Evolutionary conservation across 441 rosid genomes (phyloP).

Genomic region (Gossypium lobatum): DNA sequence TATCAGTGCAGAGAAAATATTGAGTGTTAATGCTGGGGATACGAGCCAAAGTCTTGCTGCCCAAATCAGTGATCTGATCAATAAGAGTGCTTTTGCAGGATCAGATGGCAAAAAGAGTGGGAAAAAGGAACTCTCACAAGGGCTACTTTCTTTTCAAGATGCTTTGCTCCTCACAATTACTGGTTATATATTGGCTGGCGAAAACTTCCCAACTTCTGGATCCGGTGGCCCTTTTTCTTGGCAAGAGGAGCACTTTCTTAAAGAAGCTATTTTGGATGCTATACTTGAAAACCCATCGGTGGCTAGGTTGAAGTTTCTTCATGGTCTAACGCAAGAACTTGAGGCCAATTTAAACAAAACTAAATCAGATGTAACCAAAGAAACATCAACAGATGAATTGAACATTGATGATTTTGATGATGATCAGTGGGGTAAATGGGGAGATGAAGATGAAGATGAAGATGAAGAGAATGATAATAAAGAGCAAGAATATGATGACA

Average conservation of each 20-base stretch:
- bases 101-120: conserved; percentile 36
- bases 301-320: conserved; percentile 67
- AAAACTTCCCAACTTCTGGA: conserved; percentile 89
- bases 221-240: conserved; percentile 87
- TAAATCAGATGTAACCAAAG: conserved; percentile 37
- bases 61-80: conserved; percentile 82
- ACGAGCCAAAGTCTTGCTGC: conserved; percentile 88
- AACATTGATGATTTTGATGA: conserved; percentile 82
- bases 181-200: conserved; percentile 90
- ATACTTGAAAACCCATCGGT: conserved; percentile 64
- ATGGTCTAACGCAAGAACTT: conserved; percentile 62
- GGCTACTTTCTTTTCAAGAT: conserved; percentile 66
- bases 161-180: conserved; percentile 63
- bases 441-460: conserved; percentile 74
- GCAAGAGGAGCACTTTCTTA: conserved; percentile 93
- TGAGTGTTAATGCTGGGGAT: conserved; percentile 78
- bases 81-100: conserved; percentile 56
- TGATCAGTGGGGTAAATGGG: conserved; percentile 97
- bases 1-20: conserved; percentile 78
- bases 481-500: conserved; percentile 51
- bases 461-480: conserved; percentile 42
- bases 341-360: conserved; percentile 48
- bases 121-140: conserved; percentile 34
- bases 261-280: conserved; percentile 77
- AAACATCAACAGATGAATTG: conserved; percentile 37